A percentile compares a stretch with the other conserved stretches of the same genome.
These are phyloP conservation scores for Talaromyces wortmannii DNA, from an alignment of 495 filamentous ascomycete species.

Conservation along the genomic window DNA sequence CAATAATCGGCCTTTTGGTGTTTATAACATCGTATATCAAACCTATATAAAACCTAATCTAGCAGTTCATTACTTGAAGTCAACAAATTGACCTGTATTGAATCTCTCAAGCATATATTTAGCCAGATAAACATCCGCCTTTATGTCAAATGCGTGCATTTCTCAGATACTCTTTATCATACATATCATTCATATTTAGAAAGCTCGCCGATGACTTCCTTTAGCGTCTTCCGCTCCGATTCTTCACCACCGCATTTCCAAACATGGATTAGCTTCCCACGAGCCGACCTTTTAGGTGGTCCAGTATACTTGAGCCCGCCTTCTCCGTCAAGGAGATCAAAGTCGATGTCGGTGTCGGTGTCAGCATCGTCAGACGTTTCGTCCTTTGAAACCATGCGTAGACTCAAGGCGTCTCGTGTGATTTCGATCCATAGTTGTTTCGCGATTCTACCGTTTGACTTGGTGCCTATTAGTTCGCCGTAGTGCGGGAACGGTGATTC, in stretches of 20 bases:
- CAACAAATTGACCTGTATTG: no score
- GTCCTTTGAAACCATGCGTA: slow-evolving; percentile 4
- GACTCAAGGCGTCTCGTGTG: slow-evolving; percentile 22
- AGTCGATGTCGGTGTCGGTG: background rate
- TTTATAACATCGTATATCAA: no score
- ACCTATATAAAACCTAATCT: no score
- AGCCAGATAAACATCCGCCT: no score
- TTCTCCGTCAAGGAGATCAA: background rate
- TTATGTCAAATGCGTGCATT: background rate
- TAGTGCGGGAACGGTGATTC: slow-evolving; percentile 32
- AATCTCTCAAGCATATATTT: no score
- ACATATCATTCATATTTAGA: background rate
- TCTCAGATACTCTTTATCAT: background rate
- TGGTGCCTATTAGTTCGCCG: slow-evolving; percentile 26
- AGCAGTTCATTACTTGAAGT: no score
- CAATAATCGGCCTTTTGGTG: no score
- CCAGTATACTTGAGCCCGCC: slow-evolving; percentile 1
- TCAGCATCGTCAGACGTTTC: background rate
- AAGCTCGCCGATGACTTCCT: slow-evolving; percentile 1
- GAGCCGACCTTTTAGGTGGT: background rate
- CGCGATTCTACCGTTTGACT: slow-evolving; percentile 10
- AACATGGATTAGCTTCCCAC: background rate
- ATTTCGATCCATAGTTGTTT: slow-evolving; percentile 31
- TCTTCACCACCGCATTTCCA: background rate
- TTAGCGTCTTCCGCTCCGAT: background rate